Percentiles rank a stretch among this genome's conserved stretches.
These are phyloP conservation scores for Tolypocladium album DNA, from an alignment of 2,329 filamentous ascomycete species.

Conservation along the genomic window DNA sequence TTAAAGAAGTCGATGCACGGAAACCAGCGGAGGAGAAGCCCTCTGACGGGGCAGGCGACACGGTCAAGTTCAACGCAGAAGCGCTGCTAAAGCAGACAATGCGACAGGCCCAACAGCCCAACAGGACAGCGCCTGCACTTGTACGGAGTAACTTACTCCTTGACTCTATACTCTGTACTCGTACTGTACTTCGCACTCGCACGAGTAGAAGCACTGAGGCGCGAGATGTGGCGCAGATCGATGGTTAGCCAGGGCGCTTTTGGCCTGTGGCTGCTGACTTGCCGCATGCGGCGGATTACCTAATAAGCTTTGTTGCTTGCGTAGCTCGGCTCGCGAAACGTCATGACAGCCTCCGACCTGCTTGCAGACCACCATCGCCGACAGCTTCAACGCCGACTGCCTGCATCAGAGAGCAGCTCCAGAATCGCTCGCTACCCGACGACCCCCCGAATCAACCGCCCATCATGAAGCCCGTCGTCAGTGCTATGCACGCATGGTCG, in stretches of 20 bases:
- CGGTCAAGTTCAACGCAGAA: too few species aligned
- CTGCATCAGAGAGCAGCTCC: neutral
- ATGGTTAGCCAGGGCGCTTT: neutral
- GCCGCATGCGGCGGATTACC: neutral
- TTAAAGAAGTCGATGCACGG: too few species aligned
- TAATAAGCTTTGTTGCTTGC: neutral
- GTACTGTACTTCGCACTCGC: too few species aligned
- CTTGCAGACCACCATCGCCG: neutral
- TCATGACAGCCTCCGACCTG: neutral
- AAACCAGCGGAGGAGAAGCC: too few species aligned
- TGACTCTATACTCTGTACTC: too few species aligned
- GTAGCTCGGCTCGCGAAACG: neutral
- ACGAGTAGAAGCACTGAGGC: neutral
- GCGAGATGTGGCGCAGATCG: neutral
- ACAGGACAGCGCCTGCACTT: too few species aligned
- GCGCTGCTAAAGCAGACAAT: neutral
- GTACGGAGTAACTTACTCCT: too few species aligned
- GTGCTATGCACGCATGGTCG: constrained; percentile 87
- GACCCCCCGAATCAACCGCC: constrained; percentile 6
- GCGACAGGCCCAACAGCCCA: too few species aligned
- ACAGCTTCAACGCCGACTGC: neutral
- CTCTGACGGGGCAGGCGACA: too few species aligned
- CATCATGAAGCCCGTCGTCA: constrained; percentile 90
- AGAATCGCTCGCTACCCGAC: neutral
- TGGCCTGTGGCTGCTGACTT: neutral